phyloP scores from a whole-genome alignment of 2,329 filamentous ascomycete genomes.

The Macroventuria anomochaeta region DNA sequence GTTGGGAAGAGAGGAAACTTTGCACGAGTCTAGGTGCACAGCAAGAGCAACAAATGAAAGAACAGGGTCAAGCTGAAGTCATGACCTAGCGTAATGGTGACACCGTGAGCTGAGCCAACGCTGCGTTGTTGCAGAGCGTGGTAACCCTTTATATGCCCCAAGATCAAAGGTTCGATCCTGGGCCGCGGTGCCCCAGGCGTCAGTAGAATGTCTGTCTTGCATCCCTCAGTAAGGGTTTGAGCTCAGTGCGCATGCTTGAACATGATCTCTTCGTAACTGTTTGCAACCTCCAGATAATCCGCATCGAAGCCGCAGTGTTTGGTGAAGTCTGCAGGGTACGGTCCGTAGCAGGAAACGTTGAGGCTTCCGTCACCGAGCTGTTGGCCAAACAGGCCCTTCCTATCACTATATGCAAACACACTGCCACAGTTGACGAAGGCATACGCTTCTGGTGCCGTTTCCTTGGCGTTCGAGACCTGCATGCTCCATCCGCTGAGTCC shows the following conservation, averaged over 20 bases:
- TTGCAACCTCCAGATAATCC: slow-evolving; percentile 25
- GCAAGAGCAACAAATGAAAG: too few relatives aligned
- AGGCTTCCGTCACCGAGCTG: slow-evolving; percentile 45
- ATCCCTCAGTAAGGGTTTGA: slow-evolving; percentile 52
- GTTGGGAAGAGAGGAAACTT: not conserved
- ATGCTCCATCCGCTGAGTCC: slow-evolving; percentile 46
- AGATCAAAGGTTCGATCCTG: slow-evolving; percentile 49
- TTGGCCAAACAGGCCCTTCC: slow-evolving; percentile 37
- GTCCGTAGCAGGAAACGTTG: slow-evolving; percentile 32
- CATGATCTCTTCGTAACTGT: slow-evolving; percentile 49
- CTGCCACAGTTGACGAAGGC: slow-evolving; percentile 46
- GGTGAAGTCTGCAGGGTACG: slow-evolving; percentile 34
- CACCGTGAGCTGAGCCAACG: too few relatives aligned
- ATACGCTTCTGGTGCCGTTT: slow-evolving; percentile 36
- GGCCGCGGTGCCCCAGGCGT: slow-evolving; percentile 54
- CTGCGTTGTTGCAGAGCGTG: too few relatives aligned
- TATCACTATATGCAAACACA: slow-evolving; percentile 40
- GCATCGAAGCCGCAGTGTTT: slow-evolving; percentile 28
- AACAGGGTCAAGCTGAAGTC: too few relatives aligned
- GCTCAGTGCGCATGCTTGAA: slow-evolving; percentile 44
- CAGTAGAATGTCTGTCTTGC: slow-evolving; percentile 57
- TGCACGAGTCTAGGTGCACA: not conserved
- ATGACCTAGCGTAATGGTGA: too few relatives aligned
- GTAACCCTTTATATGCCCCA: slow-evolving; percentile 24
- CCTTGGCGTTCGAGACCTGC: slow-evolving; percentile 36